Conservation (phyloP, 1,284 basidiomycete genomes). For the Malassezia vespertilionis region DNA sequence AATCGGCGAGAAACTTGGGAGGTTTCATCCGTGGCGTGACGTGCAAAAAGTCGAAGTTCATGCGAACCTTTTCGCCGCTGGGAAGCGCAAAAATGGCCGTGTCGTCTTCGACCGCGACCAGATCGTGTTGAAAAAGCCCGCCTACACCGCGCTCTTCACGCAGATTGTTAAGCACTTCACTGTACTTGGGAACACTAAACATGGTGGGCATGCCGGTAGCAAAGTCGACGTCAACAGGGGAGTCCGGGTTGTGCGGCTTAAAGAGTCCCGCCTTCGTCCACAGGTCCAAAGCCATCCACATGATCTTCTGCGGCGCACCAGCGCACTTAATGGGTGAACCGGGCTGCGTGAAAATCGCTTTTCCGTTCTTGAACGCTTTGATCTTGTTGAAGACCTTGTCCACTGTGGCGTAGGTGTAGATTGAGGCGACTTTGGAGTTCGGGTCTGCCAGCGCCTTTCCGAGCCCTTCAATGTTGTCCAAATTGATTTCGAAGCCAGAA, state of each 20-base stretch:
- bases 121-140: constrained; percentile 71
- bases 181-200: constrained; percentile 77
- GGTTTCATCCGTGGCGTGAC: constrained; percentile 85
- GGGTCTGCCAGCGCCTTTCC: constrained; percentile 66
- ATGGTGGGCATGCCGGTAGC: constrained; percentile 79
- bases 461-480: constrained; percentile 63
- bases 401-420: constrained; percentile 56
- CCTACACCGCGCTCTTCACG: constrained; percentile 69
- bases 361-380: constrained; percentile 61
- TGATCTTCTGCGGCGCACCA: constrained; percentile 56
- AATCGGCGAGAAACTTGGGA: constrained; percentile 63
- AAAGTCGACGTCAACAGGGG: constrained; percentile 60
- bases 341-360: constrained; percentile 91
- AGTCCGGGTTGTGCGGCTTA: constrained; percentile 45
- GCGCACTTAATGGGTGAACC: constrained; percentile 90
- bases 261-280: constrained; percentile 33
- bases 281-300: constrained; percentile 42
- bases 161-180: constrained; percentile 67
- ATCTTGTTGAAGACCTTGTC: constrained; percentile 35
- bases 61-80: constrained; percentile 52
- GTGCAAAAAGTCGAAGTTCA: constrained; percentile 72
- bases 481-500: constrained; percentile 72
- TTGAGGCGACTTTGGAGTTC: constrained; percentile 73
- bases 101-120: constrained; percentile 56
- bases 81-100: constrained; percentile 62